Conservation (phyloP, 2,329 filamentous ascomycete genomes). For the Ophioceras dolichostomum region DNA sequence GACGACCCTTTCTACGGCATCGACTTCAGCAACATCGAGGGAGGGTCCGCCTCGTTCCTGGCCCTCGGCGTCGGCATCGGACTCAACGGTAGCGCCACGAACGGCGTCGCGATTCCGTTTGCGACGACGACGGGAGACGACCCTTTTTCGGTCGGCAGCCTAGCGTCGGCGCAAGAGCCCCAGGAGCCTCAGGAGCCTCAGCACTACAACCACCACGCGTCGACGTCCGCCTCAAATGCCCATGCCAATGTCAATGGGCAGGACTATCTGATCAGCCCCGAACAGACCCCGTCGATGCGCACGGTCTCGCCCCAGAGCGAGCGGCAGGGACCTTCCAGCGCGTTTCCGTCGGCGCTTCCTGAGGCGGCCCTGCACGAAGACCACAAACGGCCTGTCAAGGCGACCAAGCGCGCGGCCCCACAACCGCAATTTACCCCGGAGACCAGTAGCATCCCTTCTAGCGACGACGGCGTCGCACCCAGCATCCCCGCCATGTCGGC, state of each 20-base stretch:
- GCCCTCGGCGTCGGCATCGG: conserved; percentile 13
- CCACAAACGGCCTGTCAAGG: too few relatives aligned
- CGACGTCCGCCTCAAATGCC: background rate
- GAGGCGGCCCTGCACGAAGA: background rate
- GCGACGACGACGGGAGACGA: too few relatives aligned
- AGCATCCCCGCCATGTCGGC: conserved; percentile 26
- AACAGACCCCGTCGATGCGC: conserved; percentile 35
- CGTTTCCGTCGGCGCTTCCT: too few relatives aligned
- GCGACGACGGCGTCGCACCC: conserved; percentile 32
- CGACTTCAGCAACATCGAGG: conserved; percentile 27
- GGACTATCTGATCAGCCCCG: conserved; percentile 36
- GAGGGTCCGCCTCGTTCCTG: conserved; percentile 31
- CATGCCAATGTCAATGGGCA: conserved; percentile 9
- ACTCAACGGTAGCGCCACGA: background rate
- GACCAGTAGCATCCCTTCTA: conserved; percentile 35
- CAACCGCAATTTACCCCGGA: background rate
- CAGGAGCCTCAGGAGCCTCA: too few relatives aligned
- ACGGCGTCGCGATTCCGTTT: background rate
- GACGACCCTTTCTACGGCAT: conserved; percentile 39
- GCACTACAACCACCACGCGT: background rate
- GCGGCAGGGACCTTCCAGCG: conserved; percentile 13
- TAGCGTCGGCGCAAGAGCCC: too few relatives aligned
- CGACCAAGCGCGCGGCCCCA: background rate
- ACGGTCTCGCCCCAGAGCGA: conserved; percentile 28
- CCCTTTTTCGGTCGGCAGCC: too few relatives aligned